Conservation (phyloP, 495 filamentous ascomycete genomes). For the Chlorociboria aeruginascens region DNA sequence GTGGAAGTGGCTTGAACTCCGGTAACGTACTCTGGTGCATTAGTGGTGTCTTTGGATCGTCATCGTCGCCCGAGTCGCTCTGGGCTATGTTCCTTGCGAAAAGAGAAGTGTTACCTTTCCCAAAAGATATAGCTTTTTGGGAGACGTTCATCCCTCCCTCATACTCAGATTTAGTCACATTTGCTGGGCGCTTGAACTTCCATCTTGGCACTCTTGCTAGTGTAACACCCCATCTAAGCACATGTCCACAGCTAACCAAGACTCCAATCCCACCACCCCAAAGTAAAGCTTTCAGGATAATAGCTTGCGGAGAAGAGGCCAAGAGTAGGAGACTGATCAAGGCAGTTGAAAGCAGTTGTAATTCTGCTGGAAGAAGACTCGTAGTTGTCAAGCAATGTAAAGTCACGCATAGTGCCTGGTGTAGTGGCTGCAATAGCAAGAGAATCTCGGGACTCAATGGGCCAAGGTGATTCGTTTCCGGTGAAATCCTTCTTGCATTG, state of each 20-base stretch:
- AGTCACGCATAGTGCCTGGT: constrained; percentile 65
- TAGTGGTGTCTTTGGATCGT: background rate
- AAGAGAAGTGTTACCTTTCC: constrained; percentile 15
- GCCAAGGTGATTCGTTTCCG: background rate
- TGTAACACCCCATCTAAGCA: constrained; percentile 77
- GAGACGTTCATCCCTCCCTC: constrained; percentile 12
- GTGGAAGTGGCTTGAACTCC: background rate
- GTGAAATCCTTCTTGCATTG: background rate
- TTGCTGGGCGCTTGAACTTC: constrained; percentile 56
- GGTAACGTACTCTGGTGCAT: background rate
- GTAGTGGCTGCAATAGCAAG: constrained; percentile 68
- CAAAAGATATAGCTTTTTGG: constrained; percentile 16
- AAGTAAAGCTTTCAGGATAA: constrained; percentile 69
- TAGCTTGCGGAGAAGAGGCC: constrained; percentile 67
- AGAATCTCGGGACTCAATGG: constrained; percentile 34
- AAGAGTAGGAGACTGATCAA: constrained; percentile 76
- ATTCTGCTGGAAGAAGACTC: constrained; percentile 71
- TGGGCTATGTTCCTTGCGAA: constrained; percentile 3
- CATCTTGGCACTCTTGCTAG: constrained; percentile 83
- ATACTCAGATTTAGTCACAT: constrained; percentile 1
- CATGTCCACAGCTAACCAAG: constrained; percentile 57
- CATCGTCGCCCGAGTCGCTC: constrained; percentile 8
- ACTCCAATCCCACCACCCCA: constrained; percentile 80
- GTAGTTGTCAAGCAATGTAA: constrained; percentile 75
- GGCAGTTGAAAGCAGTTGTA: constrained; percentile 72